Evolutionary conservation across 2,329 filamentous ascomycete genomes (phyloP).

Genomic region (Cyphellophora attinorum): DNA sequence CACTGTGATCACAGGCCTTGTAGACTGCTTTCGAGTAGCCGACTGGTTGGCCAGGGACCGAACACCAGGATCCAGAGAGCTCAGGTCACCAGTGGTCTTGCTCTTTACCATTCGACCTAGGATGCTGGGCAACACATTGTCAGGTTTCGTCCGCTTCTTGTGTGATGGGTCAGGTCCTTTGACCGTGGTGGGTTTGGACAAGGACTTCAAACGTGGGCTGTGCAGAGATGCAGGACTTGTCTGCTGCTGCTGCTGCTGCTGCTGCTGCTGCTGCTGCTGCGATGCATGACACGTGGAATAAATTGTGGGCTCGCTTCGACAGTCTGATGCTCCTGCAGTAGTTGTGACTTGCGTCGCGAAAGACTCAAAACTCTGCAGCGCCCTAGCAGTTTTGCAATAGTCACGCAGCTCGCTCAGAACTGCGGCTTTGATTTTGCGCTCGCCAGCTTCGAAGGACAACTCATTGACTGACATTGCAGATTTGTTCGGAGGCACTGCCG

Average conservation of each 20-base stretch:
- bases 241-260: constrained; percentile 1
- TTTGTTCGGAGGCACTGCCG: not conserved
- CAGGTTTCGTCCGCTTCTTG: constrained; percentile 12
- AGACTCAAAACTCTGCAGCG: constrained; percentile 11
- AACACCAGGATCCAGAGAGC: not conserved
- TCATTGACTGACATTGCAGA: constrained; percentile 3
- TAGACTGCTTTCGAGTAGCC: not conserved
- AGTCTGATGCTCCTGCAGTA: too few species aligned
- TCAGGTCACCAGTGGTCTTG: constrained; percentile 14
- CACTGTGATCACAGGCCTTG: not conserved
- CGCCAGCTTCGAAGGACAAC: constrained; percentile 6
- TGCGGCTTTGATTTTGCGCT: constrained; percentile 6
- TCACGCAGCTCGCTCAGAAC: constrained; percentile 10
- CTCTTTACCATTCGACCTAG: constrained; percentile 13
- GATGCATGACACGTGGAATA: not conserved
- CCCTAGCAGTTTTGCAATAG: constrained; percentile 11
- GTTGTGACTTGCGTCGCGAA: constrained; percentile 11
- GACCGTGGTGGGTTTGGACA: too few species aligned
- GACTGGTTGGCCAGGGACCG: too few species aligned
- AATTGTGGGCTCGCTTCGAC: too few species aligned
- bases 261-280: constrained; percentile 4
- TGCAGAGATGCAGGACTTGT: constrained; percentile 3
- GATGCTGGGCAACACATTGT: constrained; percentile 7
- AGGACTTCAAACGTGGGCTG: constrained; percentile 8
- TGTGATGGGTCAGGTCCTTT: too few species aligned